These are phyloP conservation scores for Musa acuminata DNA, from an alignment of 176 grass and related monocot genomes.

Conservation along the genomic window DNA sequence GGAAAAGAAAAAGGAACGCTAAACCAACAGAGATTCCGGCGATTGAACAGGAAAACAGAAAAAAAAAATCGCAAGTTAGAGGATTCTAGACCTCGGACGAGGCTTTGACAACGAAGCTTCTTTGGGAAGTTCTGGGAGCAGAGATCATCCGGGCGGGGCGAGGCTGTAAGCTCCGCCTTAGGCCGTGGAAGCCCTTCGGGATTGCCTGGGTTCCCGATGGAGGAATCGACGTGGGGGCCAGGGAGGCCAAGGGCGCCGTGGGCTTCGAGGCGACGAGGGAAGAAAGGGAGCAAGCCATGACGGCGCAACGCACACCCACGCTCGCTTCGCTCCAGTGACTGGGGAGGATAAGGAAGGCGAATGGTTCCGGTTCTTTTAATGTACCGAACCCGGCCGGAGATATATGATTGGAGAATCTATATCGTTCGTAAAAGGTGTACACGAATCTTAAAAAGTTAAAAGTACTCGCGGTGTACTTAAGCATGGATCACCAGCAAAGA, in stretches of 20 bases:
- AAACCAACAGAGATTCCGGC: background rate
- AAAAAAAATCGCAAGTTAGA: background rate
- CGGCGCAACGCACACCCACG: background rate
- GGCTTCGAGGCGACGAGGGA: slow-evolving; percentile 27
- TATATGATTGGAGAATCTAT: no score
- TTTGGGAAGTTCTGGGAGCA: slow-evolving; percentile 29
- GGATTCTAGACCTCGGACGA: slow-evolving; percentile 24
- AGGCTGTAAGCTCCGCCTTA: slow-evolving; percentile 18
- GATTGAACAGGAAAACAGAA: background rate
- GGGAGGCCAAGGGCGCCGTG: slow-evolving; percentile 12
- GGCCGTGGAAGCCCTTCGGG: slow-evolving; percentile 28
- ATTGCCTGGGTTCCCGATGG: slow-evolving; percentile 9
- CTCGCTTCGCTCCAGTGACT: background rate
- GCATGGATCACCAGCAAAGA: no score
- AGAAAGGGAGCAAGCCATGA: slow-evolving; percentile 50
- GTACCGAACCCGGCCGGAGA: background rate
- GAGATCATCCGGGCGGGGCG: slow-evolving; percentile 22
- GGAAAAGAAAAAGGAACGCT: background rate
- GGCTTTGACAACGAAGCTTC: slow-evolving; percentile 50
- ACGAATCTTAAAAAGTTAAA: no score
- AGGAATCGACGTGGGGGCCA: background rate
- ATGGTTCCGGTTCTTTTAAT: background rate
- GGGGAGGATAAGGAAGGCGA: background rate
- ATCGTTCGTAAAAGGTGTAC: no score
- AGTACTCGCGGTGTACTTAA: no score